Conservation (phyloP, 2,329 filamentous ascomycete genomes). For the Epichloe amarillans region DNA sequence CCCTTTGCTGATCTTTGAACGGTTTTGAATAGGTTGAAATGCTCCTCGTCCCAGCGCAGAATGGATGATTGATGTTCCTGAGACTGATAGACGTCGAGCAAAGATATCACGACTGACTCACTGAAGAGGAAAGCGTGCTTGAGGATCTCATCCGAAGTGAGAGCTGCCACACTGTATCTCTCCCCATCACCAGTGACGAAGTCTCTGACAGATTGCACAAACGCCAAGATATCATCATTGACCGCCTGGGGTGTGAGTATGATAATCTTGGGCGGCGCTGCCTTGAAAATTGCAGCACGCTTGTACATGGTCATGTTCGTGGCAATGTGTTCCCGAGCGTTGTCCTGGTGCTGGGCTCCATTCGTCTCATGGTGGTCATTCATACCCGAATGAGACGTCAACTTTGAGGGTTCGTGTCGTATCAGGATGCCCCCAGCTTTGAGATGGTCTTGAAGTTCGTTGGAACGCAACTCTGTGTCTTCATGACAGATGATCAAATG, state of each 20-base stretch:
- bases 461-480: constrained; percentile 7
- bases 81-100: constrained; percentile 28
- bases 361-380: background rate
- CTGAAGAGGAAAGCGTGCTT: constrained; percentile 8
- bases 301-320: background rate
- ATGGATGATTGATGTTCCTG: constrained; percentile 14
- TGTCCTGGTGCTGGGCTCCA: background rate
- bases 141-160: constrained; percentile 2
- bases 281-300: background rate
- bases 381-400: background rate
- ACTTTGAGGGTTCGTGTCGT: background rate
- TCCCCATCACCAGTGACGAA: background rate
- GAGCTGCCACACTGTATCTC: background rate
- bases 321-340: background rate
- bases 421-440: constrained; percentile 17
- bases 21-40: constrained; percentile 28
- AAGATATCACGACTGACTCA: constrained; percentile 27
- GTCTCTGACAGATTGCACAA: background rate
- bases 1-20: constrained; percentile 24
- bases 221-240: background rate
- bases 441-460: constrained; percentile 13
- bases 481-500: constrained; percentile 19
- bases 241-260: constrained; percentile 1
- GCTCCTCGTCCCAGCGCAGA: constrained; percentile 23
- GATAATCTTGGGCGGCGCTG: background rate